These are phyloP conservation scores for Boletus edulis DNA, from an alignment of 768 basidiomycete species.

Conservation along the genomic window DNA sequence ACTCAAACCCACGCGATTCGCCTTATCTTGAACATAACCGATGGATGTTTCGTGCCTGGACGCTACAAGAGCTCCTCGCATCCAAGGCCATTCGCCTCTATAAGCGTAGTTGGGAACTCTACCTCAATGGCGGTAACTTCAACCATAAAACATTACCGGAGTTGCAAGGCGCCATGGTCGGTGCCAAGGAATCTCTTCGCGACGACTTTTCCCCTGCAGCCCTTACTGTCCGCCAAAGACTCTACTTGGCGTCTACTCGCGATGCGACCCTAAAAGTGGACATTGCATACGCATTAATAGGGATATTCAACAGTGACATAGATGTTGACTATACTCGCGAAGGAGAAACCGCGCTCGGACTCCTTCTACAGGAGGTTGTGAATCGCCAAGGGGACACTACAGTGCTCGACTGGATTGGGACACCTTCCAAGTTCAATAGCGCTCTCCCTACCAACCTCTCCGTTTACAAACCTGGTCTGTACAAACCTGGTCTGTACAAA, in stretches of 20 bases:
- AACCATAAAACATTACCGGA: constrained; percentile 8
- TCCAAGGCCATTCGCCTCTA: constrained; percentile 13
- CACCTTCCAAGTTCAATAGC: constrained; percentile 15
- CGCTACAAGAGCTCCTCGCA: not conserved
- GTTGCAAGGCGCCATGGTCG: too few relatives aligned
- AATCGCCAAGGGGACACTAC: constrained; percentile 9
- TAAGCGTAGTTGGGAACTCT: not conserved
- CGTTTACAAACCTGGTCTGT: constrained; percentile 2
- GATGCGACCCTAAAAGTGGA: constrained; percentile 5
- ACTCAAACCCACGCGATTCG: too few relatives aligned
- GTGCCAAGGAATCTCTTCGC: too few relatives aligned
- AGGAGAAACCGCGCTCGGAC: constrained; percentile 6
- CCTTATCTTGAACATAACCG: constrained; percentile 2
- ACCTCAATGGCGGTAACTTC: not conserved
- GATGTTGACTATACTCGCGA: not conserved
- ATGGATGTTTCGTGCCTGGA: constrained; percentile 18
- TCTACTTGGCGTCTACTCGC: constrained; percentile 13
- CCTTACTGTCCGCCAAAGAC: constrained; percentile 6
- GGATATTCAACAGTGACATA: constrained; percentile 16
- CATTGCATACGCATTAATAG: constrained; percentile 14
- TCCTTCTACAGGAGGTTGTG: constrained; percentile 13
- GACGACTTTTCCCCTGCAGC: not conserved
- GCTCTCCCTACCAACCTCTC: constrained; percentile 13
- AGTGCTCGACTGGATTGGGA: constrained; percentile 21
- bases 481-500: too few relatives aligned